Evolutionary conservation across 1,139 yeast genomes (phyloP).

Genomic region (Kodamaea plutei): DNA sequence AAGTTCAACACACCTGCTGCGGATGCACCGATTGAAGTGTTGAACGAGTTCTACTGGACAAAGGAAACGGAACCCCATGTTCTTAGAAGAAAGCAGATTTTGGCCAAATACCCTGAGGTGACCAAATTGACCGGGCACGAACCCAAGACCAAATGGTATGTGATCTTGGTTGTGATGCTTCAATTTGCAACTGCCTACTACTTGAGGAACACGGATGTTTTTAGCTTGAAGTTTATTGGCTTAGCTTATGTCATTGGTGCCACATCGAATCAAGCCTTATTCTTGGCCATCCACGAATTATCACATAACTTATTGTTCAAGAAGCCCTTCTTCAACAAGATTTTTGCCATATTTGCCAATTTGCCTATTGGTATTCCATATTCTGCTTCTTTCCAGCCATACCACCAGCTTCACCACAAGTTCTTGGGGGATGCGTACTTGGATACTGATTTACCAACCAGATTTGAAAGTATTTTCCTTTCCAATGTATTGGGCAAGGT

Average conservation of each 20-base stretch:
- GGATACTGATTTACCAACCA: conserved; percentile 87
- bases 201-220: conserved; percentile 53
- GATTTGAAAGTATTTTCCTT: conserved; percentile 66
- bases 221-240: conserved; percentile 52
- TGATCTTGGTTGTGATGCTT: conserved; percentile 55
- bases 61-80: conserved; percentile 79
- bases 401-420: conserved; percentile 88
- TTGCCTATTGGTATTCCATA: conserved; percentile 88
- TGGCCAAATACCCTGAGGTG: conserved; percentile 75
- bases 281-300: conserved; percentile 84
- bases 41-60: conserved; percentile 79
- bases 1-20: conserved; percentile 42
- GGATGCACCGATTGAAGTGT: conserved; percentile 36
- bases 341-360: conserved; percentile 74
- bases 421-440: conserved; percentile 80
- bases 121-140: conserved; percentile 81
- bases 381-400: conserved; percentile 87
- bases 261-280: conserved; percentile 77
- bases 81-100: conserved; percentile 64
- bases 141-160: conserved; percentile 77
- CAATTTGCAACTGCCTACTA: conserved; percentile 63
- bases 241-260: conserved; percentile 81
- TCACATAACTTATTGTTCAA: conserved; percentile 85
- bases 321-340: conserved; percentile 69
- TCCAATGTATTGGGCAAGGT: conserved; percentile 82